These are phyloP conservation scores for Botrytis elliptica DNA, from an alignment of 2,329 filamentous ascomycete species.

Conservation along the genomic window DNA sequence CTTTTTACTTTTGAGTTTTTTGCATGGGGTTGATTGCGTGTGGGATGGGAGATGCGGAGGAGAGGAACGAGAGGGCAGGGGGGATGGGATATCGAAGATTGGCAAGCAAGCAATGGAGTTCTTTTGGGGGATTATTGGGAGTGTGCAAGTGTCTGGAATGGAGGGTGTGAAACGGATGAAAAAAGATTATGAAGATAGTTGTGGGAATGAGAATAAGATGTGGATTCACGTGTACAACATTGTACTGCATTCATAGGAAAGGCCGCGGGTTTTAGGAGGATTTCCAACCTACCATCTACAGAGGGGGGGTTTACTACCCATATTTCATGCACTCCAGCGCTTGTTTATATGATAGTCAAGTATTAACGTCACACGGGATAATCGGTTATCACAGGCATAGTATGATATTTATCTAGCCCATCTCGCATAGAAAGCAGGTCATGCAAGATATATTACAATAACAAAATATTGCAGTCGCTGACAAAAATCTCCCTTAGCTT, in stretches of 20 bases:
- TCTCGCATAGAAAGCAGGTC: not conserved
- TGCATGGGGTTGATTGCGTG: not conserved
- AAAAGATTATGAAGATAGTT: not conserved
- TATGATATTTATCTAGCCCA: not conserved
- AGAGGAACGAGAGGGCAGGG: not conserved
- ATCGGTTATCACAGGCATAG: not conserved
- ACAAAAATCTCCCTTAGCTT: not conserved
- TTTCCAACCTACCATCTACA: not conserved
- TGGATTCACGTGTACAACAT: not conserved
- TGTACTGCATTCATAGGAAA: not conserved
- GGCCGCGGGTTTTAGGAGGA: not conserved
- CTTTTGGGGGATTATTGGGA: not conserved
- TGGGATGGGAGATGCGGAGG: not conserved
- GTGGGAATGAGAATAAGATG: not conserved
- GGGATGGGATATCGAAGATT: too few species aligned
- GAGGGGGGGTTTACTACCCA: not conserved
- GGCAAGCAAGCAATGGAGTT: not conserved
- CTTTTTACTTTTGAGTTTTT: not conserved
- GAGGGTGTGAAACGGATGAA: not conserved
- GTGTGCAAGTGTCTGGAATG: too few species aligned
- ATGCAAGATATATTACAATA: not conserved
- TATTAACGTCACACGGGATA: not conserved
- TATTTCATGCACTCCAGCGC: not conserved
- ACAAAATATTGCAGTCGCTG: not conserved
- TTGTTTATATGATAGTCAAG: not conserved